Conservation (phyloP, 2,329 filamentous ascomycete species). For the Fusarium torulosum region DNA sequence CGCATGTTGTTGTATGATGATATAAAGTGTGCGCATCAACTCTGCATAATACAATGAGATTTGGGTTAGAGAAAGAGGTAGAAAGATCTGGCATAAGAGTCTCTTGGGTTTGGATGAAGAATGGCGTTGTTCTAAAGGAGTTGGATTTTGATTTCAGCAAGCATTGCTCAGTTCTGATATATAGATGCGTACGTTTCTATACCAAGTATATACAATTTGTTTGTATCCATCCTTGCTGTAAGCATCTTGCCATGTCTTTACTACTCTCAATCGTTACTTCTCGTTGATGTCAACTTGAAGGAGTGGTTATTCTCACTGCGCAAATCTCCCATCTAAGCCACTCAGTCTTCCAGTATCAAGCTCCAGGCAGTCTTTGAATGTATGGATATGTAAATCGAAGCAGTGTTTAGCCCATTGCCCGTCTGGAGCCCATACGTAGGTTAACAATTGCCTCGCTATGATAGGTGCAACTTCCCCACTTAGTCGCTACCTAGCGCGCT, state of each 20-base stretch:
- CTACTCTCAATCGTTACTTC: background rate
- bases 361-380: no score
- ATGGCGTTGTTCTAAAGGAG: background rate
- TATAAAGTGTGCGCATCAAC: background rate
- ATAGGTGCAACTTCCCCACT: slow-evolving; percentile 39
- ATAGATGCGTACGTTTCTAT: background rate
- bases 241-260: background rate
- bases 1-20: slow-evolving; percentile 33
- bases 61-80: no score
- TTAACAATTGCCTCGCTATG: slow-evolving; percentile 43
- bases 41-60: background rate
- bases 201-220: background rate
- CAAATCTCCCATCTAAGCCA: background rate
- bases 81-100: background rate
- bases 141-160: background rate
- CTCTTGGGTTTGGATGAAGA: background rate
- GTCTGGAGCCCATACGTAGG: background rate
- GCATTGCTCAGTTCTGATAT: background rate
- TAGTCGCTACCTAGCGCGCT: slow-evolving; percentile 38
- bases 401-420: background rate
- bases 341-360: background rate
- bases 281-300: background rate
- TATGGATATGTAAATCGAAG: no score
- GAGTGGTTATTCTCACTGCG: background rate
- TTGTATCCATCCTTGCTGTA: background rate